These are phyloP conservation scores for Venustampulla echinocandica DNA, from an alignment of 495 filamentous ascomycete genomes.

Conservation along the genomic window DNA sequence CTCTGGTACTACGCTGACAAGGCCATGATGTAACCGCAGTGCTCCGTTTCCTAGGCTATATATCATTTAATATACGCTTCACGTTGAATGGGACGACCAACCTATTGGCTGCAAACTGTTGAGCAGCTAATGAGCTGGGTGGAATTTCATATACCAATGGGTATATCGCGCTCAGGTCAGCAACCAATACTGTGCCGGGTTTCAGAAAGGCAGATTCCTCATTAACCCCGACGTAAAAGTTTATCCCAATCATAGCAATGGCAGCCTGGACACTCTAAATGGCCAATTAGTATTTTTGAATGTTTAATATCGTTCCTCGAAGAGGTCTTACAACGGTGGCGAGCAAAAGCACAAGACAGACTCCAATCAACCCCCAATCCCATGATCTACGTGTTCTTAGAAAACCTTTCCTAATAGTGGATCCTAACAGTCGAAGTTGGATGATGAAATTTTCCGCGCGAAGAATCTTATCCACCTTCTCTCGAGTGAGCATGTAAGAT, in stretches of 20 bases:
- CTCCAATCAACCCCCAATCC: not conserved
- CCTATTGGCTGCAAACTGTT: slow-evolving; percentile 8
- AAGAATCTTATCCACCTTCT: slow-evolving; percentile 6
- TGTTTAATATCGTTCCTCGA: no score
- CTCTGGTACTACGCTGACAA: no score
- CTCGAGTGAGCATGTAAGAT: not conserved
- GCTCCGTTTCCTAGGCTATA: no score
- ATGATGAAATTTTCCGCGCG: not conserved
- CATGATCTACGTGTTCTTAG: not conserved
- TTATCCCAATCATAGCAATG: no score
- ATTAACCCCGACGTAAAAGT: no score
- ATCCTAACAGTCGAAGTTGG: not conserved
- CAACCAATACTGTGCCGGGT: not conserved
- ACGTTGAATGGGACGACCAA: no score
- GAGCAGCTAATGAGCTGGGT: slow-evolving; percentile 1
- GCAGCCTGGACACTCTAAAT: no score
- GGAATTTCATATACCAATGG: not conserved
- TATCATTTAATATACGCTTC: no score
- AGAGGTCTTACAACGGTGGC: no score
- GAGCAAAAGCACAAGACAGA: no score
- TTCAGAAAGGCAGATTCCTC: not conserved
- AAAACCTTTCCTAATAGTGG: not conserved
- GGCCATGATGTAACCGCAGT: no score
- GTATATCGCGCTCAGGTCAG: not conserved
- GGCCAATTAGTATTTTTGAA: no score